Evolutionary conservation across 176 grass and related monocot genomes (phyloP), one percentile per base, ranked within the genome.

Genomic region (Eragrostis curvula): DNA sequence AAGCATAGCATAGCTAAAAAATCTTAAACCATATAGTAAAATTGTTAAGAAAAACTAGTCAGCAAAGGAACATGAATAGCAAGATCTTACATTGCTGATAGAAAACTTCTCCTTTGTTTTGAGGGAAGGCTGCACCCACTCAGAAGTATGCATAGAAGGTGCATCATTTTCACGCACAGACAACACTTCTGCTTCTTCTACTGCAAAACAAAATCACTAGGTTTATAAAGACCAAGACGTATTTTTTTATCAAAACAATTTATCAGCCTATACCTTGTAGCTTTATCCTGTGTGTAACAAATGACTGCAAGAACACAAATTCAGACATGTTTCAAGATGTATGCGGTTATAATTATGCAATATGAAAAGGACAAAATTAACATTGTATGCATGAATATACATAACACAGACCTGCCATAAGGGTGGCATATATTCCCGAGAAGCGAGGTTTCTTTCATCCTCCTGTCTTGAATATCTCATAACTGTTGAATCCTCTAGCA

Each of bases 271-370:
- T 88, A 85, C 68, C 72, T 85, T 95, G 84, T 59, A 98, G 64
- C 55, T 86, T 83, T 90, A 95, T 82, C 75, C 89, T 84, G 79
- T 98, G 92, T 1, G 92, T 95, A 86, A 98, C 88, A 79, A 98
- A 88, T 61, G 92, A 83, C 90, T 98, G 96, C 86, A 94, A 82
- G 13, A 86, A 78, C 25, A 70, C 61, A 79, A 75, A 42, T 50
- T 59, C 17, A 83, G 74, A 73, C n/a, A 77, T 24, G 7, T 14
- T 58, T 85, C 78, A 82, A 48, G 46, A 11, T 63, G 10, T 69
- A 74, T 65, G 21, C 15, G 27, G 41, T 71, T 77, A 65, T 46
- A 16, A 18, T 58, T 44, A 55, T 45, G 82, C 64, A 29, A 78
- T 3, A 87, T 29, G 11, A 77, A 52, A 75, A 53, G 18, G 44